These are phyloP conservation scores for Leishmania lainsoni DNA, from an alignment of 208 protist species.

Conservation along the genomic window DNA sequence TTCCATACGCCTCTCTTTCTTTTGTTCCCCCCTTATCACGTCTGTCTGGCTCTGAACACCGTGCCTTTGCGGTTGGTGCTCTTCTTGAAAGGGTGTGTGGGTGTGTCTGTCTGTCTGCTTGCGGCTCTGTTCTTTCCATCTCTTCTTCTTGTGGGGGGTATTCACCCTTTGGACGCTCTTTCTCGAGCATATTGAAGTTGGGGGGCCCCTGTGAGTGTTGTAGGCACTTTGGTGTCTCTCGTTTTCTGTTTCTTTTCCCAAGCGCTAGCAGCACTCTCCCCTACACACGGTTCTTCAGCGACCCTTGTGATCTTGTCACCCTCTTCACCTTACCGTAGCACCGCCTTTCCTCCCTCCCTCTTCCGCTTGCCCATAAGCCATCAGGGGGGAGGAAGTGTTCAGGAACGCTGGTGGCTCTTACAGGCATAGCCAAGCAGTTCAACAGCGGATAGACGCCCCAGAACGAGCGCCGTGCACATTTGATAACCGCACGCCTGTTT, in stretches of 20 bases:
- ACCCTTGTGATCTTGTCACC: neutral
- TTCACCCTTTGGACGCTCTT: neutral
- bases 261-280: neutral
- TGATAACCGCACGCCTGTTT: neutral
- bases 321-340: no score
- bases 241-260: neutral
- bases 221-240: neutral
- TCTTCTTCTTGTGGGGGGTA: neutral
- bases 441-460: neutral
- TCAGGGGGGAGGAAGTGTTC: neutral
- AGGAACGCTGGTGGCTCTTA: neutral
- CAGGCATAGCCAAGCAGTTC: neutral
- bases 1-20: neutral
- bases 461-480: neutral
- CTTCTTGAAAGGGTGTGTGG: neutral
- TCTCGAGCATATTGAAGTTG: neutral
- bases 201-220: neutral
- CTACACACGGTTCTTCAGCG: neutral
- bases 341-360: neutral
- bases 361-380: neutral
- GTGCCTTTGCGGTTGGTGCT: neutral
- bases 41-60: neutral
- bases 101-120: neutral
- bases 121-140: no score
- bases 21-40: neutral